Conservation (phyloP, 148 eudicot species). For the Fagopyrum esculentum region DNA sequence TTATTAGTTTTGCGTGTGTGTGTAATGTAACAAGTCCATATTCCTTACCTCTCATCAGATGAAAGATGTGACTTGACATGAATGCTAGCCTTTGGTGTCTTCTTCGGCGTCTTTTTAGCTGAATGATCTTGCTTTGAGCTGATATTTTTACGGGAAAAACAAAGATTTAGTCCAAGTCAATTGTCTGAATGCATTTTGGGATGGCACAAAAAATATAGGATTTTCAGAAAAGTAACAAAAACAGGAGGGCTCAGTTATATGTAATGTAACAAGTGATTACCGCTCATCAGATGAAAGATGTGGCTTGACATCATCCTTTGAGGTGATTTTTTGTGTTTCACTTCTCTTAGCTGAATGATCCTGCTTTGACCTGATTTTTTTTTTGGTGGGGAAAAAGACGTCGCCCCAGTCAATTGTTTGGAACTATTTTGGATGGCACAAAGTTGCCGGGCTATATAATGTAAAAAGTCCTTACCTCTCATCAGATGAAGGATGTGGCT, state of each 20-base stretch:
- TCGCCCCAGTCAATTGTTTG: background rate
- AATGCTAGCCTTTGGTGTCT: background rate
- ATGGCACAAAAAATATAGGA: too few relatives aligned
- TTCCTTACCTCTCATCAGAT: too few relatives aligned
- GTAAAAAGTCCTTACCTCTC: background rate
- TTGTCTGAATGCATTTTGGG: background rate
- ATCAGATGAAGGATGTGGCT: constrained; percentile 3
- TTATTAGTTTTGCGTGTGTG: too few relatives aligned
- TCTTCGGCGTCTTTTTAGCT: constrained; percentile 4
- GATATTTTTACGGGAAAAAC: too few relatives aligned
- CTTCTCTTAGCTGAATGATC: constrained; percentile 5
- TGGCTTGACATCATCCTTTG: background rate
- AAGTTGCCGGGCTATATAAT: background rate
- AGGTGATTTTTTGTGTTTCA: background rate
- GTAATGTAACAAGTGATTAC: too few relatives aligned
- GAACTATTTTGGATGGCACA: background rate
- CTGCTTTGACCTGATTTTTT: constrained; percentile 2
- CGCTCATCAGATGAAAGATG: too few relatives aligned
- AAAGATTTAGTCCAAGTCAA: too few relatives aligned
- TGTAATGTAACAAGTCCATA: too few relatives aligned
- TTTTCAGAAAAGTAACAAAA: too few relatives aligned
- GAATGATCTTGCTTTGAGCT: background rate
- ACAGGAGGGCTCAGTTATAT: too few relatives aligned
- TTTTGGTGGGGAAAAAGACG: background rate
- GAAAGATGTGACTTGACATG: too few relatives aligned